Conservation (phyloP, 495 filamentous ascomycete genomes). For the Aspergillus ostianus region DNA sequence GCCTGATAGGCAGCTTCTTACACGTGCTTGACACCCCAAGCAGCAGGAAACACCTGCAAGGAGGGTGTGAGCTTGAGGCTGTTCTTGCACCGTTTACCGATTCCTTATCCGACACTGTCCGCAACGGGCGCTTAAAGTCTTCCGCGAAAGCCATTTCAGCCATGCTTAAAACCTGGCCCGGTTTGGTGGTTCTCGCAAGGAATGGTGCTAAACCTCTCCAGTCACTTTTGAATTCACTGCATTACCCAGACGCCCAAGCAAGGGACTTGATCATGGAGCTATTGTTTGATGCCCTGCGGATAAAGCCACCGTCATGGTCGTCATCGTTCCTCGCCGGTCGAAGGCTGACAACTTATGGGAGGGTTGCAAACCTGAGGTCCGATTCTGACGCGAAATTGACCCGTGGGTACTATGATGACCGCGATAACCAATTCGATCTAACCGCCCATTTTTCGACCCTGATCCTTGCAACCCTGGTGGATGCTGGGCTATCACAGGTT, state of each 20-base stretch:
- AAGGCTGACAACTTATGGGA: conserved; percentile 88
- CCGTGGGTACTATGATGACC: conserved; percentile 54
- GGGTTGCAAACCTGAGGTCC: conserved; percentile 82
- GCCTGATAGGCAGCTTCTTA: conserved; percentile 77
- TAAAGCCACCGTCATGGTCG: conserved; percentile 95
- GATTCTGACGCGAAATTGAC: conserved; percentile 48
- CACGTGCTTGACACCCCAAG: conserved; percentile 84
- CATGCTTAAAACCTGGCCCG: conserved; percentile 92
- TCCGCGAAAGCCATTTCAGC: conserved; percentile 82
- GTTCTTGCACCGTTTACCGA: conserved; percentile 90
- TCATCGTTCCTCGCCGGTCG: conserved; percentile 92
- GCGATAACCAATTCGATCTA: conserved; percentile 71
- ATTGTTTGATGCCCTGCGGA: conserved; percentile 84
- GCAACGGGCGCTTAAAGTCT: conserved; percentile 75
- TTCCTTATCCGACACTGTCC: conserved; percentile 60
- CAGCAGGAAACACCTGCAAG: conserved; percentile 72
- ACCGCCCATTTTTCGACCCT: conserved; percentile 91
- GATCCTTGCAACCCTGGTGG: conserved; percentile 81
- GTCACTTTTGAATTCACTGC: conserved; percentile 77
- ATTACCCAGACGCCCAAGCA: conserved; percentile 65
- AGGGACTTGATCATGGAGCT: conserved; percentile 76
- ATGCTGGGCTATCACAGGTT: conserved; percentile 68
- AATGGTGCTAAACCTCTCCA: conserved; percentile 77
- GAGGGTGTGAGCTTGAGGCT: conserved; percentile 77
- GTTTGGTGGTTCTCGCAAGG: conserved; percentile 79